These are phyloP conservation scores for Pelargonium nanum DNA, from an alignment of 345 rosid genomes.

Conservation along the genomic window DNA sequence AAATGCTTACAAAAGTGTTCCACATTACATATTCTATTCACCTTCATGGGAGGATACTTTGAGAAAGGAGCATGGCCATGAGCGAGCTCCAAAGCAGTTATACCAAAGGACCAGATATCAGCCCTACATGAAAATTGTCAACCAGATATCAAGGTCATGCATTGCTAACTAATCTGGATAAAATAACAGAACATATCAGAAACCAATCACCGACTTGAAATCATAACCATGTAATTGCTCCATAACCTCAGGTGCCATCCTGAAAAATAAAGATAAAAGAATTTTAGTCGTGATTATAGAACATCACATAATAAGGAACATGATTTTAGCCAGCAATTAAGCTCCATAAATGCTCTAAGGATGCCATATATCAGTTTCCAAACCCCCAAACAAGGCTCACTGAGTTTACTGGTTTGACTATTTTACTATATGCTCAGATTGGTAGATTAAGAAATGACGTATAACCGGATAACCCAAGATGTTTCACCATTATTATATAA, in stretches of 20 bases:
- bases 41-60: slow-evolving; percentile 99
- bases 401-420: background rate
- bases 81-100: slow-evolving; percentile 97
- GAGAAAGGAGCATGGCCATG: slow-evolving; percentile 99
- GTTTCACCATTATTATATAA: too few species aligned
- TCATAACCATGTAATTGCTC: slow-evolving; percentile 98
- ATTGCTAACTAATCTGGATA: slow-evolving; percentile 8
- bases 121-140: slow-evolving; percentile 49
- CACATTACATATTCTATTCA: slow-evolving; percentile 15
- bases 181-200: slow-evolving; percentile 8
- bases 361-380: too few species aligned
- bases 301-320: background rate
- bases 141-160: slow-evolving; percentile 18
- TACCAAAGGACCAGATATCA: slow-evolving; percentile 99
- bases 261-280: slow-evolving; percentile 19
- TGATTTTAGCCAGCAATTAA: too few species aligned
- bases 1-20: slow-evolving; percentile 7
- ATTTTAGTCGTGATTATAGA: background rate
- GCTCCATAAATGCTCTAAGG: too few species aligned
- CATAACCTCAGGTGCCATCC: slow-evolving; percentile 99
- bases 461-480: too few species aligned
- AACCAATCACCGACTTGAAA: slow-evolving; percentile 56
- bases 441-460: background rate
- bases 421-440: background rate
- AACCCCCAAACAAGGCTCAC: background rate